phyloP scores from a whole-genome alignment of 257 asterid genomes.

The Solanum megistacrolobum region DNA sequence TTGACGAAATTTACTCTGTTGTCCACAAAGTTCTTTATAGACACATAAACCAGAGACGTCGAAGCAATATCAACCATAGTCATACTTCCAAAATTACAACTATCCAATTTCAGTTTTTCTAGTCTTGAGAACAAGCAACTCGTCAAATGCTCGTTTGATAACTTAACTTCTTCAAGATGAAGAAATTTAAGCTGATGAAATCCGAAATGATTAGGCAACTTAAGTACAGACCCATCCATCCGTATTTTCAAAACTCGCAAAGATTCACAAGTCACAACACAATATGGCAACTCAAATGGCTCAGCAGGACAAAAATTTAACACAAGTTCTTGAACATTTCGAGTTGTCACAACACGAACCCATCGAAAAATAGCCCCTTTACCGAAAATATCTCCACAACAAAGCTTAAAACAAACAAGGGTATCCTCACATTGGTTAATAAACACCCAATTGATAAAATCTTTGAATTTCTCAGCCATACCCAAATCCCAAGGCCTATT shows the following conservation, averaged over 20 bases:
- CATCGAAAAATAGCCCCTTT: background rate
- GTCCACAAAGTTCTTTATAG: background rate
- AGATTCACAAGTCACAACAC: background rate
- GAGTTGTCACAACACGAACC: background rate
- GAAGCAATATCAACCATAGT: conserved; percentile 6
- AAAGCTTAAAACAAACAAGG: background rate
- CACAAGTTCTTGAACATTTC: conserved; percentile 5
- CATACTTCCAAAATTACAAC: background rate
- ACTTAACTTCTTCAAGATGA: background rate
- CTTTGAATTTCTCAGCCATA: background rate
- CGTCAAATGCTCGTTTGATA: background rate
- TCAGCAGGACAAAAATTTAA: background rate
- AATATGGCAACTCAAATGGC: conserved; percentile 1
- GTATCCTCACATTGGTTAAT: background rate
- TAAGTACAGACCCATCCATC: background rate
- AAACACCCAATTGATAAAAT: conserved; percentile 1
- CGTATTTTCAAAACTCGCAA: conserved; percentile 5
- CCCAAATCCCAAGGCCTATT: background rate
- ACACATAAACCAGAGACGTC: background rate
- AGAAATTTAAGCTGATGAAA: background rate
- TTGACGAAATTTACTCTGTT: background rate
- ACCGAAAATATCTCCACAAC: background rate
- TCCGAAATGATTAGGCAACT: background rate
- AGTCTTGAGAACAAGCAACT: conserved; percentile 1
- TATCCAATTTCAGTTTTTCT: background rate